These are phyloP conservation scores for Toxoplasma gondii DNA, from an alignment of 169 alveolate genomes.

Conservation along the genomic window DNA sequence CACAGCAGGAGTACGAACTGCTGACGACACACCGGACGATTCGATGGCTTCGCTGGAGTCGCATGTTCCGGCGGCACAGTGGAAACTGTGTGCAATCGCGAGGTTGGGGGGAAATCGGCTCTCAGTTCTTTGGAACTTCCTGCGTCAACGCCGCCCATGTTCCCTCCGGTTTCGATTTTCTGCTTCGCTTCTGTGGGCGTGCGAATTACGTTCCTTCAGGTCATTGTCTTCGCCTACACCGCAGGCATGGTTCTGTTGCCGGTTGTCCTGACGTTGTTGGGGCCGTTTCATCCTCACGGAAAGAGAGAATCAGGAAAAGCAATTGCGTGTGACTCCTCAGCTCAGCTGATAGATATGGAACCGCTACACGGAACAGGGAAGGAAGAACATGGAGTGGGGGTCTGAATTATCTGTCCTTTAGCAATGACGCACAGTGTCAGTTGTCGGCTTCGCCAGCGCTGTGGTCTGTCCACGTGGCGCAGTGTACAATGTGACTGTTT, in stretches of 20 bases:
- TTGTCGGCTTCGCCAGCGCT: not conserved
- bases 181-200: not conserved
- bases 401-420: not conserved
- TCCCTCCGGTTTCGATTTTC: not conserved
- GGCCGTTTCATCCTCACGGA: slow-evolving; percentile 25
- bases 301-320: not conserved
- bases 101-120: too few relatives aligned
- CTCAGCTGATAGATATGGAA: not conserved
- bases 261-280: slow-evolving; percentile 31
- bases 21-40: not conserved
- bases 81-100: not conserved
- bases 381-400: not conserved
- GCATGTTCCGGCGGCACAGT: not conserved
- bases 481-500: too few relatives aligned
- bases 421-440: not conserved
- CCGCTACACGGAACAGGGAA: not conserved
- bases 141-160: too few relatives aligned
- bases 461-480: not conserved
- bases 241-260: slow-evolving; percentile 54
- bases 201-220: not conserved
- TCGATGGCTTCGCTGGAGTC: not conserved
- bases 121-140: too few relatives aligned
- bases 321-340: not conserved
- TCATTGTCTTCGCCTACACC: slow-evolving; percentile 7
- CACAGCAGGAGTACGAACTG: not conserved